phyloP scores from a whole-genome alignment of 495 filamentous ascomycete genomes.

The Geoglossum glabrum region DNA sequence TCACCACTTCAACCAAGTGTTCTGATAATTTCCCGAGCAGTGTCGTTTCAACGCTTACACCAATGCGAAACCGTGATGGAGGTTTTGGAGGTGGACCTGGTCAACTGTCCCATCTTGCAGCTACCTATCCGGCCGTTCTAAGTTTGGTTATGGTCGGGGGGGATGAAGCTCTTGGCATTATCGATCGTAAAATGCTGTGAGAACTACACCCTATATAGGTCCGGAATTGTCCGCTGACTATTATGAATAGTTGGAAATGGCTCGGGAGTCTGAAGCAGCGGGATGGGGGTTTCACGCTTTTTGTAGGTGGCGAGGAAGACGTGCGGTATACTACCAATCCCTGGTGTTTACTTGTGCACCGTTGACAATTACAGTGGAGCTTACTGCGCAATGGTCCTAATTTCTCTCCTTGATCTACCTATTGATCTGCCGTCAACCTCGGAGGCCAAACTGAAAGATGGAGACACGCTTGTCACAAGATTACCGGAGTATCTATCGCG shows the following conservation, averaged over 20 bases:
- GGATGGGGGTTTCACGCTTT: constrained; percentile 68
- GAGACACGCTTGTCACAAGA: constrained; percentile 37
- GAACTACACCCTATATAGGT: constrained; percentile 15
- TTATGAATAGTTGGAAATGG: constrained; percentile 48
- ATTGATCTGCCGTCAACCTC: constrained; percentile 46
- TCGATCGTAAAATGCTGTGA: constrained; percentile 63
- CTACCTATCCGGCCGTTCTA: constrained; percentile 70
- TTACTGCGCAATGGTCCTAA: constrained; percentile 69
- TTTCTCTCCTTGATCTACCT: constrained; percentile 67
- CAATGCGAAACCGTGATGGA: constrained; percentile 64
- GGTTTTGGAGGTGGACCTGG: constrained; percentile 92
- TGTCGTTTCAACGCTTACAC: constrained; percentile 45
- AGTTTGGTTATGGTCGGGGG: constrained; percentile 59
- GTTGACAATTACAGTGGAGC: constrained; percentile 38
- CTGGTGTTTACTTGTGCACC: neutral
- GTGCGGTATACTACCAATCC: constrained; percentile 40
- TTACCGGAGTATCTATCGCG: constrained; percentile 60
- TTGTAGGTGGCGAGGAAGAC: constrained; percentile 70
- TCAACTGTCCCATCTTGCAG: constrained; percentile 68
- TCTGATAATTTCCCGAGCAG: constrained; percentile 15
- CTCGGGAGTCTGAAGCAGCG: constrained; percentile 63
- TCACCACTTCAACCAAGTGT: neutral
- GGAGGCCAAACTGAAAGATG: constrained; percentile 24
- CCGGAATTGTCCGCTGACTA: neutral
- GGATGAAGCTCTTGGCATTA: constrained; percentile 44